phyloP scores from a whole-genome alignment of 805 yeast species.

The Hagleromyces aurorensis region DNA sequence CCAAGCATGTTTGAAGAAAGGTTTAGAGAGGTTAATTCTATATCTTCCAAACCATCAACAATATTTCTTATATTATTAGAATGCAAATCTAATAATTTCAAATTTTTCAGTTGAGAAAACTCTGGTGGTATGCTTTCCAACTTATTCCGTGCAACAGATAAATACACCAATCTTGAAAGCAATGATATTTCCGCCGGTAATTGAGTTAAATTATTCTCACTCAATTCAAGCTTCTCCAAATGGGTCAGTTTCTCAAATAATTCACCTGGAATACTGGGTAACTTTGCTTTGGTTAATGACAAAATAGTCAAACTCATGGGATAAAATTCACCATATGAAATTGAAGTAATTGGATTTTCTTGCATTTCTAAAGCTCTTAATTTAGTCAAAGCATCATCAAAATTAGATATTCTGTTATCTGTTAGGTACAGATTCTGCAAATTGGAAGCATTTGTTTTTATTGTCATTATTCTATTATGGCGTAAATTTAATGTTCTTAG shows the following conservation, averaged over 20 bases:
- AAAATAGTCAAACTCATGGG: constrained; percentile 60
- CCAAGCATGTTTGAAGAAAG: constrained; percentile 66
- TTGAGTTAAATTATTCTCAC: constrained; percentile 71
- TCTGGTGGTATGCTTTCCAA: constrained; percentile 61
- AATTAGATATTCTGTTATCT: constrained; percentile 66
- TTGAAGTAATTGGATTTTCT: constrained; percentile 70
- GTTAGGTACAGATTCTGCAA: constrained; percentile 68
- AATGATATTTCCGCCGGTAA: constrained; percentile 62
- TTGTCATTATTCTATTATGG: constrained; percentile 49
- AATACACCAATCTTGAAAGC: constrained; percentile 49
- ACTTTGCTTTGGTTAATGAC: constrained; percentile 73
- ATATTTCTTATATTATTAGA: constrained; percentile 69
- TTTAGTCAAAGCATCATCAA: constrained; percentile 53
- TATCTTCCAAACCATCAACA: constrained; percentile 59
- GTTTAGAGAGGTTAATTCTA: constrained; percentile 55
- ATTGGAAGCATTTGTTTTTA: constrained; percentile 40
- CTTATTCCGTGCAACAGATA: constrained; percentile 70
- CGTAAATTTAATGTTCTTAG: constrained; percentile 71
- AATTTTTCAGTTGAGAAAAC: constrained; percentile 49
- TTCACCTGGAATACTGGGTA: constrained; percentile 61
- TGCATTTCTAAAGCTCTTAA: constrained; percentile 66
- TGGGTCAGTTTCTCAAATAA: constrained; percentile 55
- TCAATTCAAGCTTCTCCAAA: constrained; percentile 66
- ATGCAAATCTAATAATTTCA: constrained; percentile 71
- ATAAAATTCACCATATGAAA: constrained; percentile 33